Evolutionary conservation across 331 rosid species (phyloP), one percentile per base, ranked within the genome.

Genomic region (Malus hybrid): DNA sequence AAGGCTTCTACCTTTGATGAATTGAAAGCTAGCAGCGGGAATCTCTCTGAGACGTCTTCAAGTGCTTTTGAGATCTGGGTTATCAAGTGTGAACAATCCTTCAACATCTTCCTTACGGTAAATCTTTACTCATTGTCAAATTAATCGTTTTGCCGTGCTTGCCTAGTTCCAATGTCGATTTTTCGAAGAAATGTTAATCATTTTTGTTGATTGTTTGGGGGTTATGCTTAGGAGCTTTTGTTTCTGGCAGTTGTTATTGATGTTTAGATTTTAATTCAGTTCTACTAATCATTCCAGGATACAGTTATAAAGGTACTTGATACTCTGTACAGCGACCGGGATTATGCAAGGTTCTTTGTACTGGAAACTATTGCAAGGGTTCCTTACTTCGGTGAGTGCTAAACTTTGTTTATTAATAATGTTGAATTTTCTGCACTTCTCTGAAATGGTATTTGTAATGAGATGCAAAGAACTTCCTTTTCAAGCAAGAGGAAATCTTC

Each of bases 331-430:
- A 87, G 19, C 63, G 96, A 94, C 77, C 88, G 98, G 77, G 4
- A 91, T 79, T 94, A 91, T 78, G 93, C 98, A 18, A 87, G 98
- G 87, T 94, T 94, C 87, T 94, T 76, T 78, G 98, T 94, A 53
- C 87, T 94, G 76, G 97, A 94, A 82, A 94, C 98, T 75, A 94
- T 94, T 77, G 98, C 98, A 3, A 88, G 98, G 84, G 98, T 94
- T 77, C 98, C 98, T 73, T 94, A 94, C 83, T 94, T 94, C 82
- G 97, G 98, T 91, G 74, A 81, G 88, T 82, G 71, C n/a, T 76
- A 6, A 11, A 39, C 62, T 34, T 60, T 72, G 68, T 72, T 63
- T 71, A 20, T 14, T 28, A 32, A 58, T 65, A 46, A 28, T 28
- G 1, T 28, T 28, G 7, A 50, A 56, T n/a, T 7, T 24, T 42